Percentiles rank a stretch among this genome's conserved stretches.
These are phyloP conservation scores for Tritrichomonas foetus DNA, from an alignment of 208 protist genomes.

Conservation along the genomic window DNA sequence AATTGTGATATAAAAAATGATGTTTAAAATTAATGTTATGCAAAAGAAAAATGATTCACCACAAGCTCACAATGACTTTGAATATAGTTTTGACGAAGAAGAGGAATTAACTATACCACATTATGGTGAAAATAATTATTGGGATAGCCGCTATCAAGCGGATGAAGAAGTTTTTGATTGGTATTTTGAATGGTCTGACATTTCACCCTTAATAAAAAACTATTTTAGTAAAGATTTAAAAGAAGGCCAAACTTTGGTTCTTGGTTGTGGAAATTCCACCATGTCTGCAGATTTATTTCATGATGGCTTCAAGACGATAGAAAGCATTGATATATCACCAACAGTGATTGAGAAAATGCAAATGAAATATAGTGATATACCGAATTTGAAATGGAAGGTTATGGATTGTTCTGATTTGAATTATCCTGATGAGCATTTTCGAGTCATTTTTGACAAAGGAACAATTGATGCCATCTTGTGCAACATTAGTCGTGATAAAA, in stretches of 20 bases:
- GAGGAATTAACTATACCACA: not conserved
- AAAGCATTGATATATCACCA: not conserved
- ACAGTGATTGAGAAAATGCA: not conserved
- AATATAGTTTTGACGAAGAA: not conserved
- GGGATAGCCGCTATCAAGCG: not conserved
- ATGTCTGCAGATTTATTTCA: not conserved
- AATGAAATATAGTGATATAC: not conserved
- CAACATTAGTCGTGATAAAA: not conserved
- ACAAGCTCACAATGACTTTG: not conserved
- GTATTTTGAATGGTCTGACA: not conserved
- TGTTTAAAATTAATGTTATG: no score
- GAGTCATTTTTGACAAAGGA: conserved; percentile 27
- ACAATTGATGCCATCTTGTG: conserved; percentile 19
- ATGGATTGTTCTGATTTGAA: not conserved
- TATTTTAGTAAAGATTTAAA: not conserved
- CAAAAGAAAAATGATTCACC: no score
- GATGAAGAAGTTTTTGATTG: not conserved
- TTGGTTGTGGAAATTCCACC: conserved; percentile 1
- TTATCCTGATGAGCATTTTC: not conserved
- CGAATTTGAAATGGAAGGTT: not conserved
- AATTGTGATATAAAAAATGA: no score
- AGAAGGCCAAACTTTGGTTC: not conserved
- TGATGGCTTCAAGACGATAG: not conserved
- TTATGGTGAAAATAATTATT: not conserved
- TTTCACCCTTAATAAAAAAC: no score